Conservation (phyloP, 2,329 filamentous ascomycete genomes). For the Pezicula radicicola region DNA sequence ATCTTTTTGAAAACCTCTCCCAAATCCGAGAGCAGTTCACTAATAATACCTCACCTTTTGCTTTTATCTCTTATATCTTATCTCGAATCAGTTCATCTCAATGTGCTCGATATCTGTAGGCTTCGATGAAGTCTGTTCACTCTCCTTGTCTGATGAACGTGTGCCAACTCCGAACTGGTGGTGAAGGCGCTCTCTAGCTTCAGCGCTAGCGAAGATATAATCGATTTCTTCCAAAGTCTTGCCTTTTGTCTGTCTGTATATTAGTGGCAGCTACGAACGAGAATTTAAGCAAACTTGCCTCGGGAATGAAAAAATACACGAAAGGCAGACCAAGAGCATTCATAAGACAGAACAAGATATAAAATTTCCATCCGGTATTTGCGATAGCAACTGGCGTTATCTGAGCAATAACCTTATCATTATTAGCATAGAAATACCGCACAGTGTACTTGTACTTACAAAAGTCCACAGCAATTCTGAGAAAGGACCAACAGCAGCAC, state of each 20-base stretch:
- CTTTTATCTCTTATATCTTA: no score
- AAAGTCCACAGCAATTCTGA: conserved; percentile 25
- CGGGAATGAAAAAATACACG: conserved; percentile 38
- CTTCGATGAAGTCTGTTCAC: background rate
- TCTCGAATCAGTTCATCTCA: background rate
- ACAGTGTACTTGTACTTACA: background rate
- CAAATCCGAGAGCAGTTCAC: no score
- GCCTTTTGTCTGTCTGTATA: conserved; percentile 1
- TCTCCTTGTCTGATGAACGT: background rate
- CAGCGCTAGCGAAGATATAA: conserved; percentile 1
- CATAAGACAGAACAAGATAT: conserved; percentile 31
- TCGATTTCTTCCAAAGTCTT: conserved; percentile 6
- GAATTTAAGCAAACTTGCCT: conserved; percentile 22
- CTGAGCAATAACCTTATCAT: conserved; percentile 2
- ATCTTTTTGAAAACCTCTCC: no score
- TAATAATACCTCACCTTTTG: no score
- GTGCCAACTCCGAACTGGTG: background rate
- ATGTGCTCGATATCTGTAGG: background rate
- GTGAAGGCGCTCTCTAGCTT: conserved; percentile 1
- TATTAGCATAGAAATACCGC: background rate
- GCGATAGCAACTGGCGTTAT: conserved; percentile 27
- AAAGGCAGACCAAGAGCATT: conserved; percentile 9
- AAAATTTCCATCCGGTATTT: conserved; percentile 28
- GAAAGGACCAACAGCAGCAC: conserved; percentile 43
- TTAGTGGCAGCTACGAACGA: conserved; percentile 40